phyloP scores from a whole-genome alignment of 192 early-diverging fungal genomes.

The Chytriomyces sp. region DNA sequence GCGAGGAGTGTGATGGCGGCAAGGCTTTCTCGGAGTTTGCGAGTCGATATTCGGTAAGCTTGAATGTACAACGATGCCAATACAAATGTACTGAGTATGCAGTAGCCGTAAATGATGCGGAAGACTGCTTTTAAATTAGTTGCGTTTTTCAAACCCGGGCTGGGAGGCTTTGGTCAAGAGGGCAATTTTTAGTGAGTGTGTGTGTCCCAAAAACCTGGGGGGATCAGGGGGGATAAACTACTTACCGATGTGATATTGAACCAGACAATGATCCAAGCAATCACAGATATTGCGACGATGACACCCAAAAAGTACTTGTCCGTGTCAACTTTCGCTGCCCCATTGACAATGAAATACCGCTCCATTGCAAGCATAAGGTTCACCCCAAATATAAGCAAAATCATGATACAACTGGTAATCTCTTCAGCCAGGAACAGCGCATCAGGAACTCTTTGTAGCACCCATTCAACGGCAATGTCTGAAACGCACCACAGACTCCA shows the following conservation, averaged over 20 bases:
- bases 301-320: not conserved
- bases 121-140: not conserved
- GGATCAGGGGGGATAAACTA: not conserved
- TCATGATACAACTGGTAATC: not conserved
- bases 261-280: slow-evolving; percentile 6
- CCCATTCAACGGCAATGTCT: not conserved
- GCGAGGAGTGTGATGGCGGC: not conserved
- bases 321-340: not conserved
- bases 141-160: not conserved
- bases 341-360: not conserved
- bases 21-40: not conserved
- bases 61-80: not conserved
- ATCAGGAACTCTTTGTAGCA: not conserved
- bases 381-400: not conserved
- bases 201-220: not conserved
- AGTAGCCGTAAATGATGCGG: not conserved
- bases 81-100: not conserved
- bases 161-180: not conserved
- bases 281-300: not conserved
- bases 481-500: not conserved
- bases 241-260: slow-evolving; percentile 1
- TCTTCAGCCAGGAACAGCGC: not conserved
- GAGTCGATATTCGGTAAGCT: not conserved
- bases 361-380: slow-evolving; percentile 16
- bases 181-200: no score